These are phyloP conservation scores for Apiotrichum brassicae DNA, from an alignment of 1,284 basidiomycete genomes.

Conservation along the genomic window DNA sequence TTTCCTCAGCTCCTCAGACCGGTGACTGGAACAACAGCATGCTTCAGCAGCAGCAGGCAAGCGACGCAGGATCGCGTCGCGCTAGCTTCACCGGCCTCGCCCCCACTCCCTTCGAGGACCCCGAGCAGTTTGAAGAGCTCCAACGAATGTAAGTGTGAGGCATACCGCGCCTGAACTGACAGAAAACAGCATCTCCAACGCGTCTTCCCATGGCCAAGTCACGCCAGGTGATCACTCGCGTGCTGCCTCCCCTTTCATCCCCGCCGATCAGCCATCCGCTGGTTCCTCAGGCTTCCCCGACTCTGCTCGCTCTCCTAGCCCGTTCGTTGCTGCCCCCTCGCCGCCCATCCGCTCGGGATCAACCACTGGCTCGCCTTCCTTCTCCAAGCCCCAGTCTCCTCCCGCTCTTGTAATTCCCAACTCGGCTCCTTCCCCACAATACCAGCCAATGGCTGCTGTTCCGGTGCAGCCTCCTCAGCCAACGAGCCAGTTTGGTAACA, in stretches of 20 bases:
- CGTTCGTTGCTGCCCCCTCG: slow-evolving; percentile 23
- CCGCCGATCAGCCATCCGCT: slow-evolving; percentile 5
- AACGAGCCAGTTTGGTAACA: slow-evolving; percentile 14
- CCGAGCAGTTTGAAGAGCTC: slow-evolving; percentile 25
- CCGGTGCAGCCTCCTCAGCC: neutral
- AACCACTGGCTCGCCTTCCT: slow-evolving; percentile 28
- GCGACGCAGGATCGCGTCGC: slow-evolving; percentile 3
- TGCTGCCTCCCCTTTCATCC: slow-evolving; percentile 14
- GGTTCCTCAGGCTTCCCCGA: slow-evolving; percentile 8
- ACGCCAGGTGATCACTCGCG: slow-evolving; percentile 11
- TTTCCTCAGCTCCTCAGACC: neutral
- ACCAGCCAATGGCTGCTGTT: neutral
- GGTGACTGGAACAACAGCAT: slow-evolving; percentile 2
- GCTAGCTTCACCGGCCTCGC: slow-evolving; percentile 12
- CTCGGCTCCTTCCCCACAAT: slow-evolving; percentile 25
- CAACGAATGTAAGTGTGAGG: slow-evolving; percentile 35
- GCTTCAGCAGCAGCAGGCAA: slow-evolving; percentile 3
- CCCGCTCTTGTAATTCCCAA: slow-evolving; percentile 44
- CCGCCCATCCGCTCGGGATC: slow-evolving; percentile 18
- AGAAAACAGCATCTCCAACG: slow-evolving; percentile 24
- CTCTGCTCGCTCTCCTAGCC: slow-evolving; percentile 26
- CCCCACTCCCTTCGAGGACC: slow-evolving; percentile 16
- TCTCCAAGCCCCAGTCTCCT: slow-evolving; percentile 44
- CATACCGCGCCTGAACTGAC: neutral
- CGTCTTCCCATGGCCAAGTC: slow-evolving; percentile 19